A percentile compares a stretch with the other conserved stretches of the same genome.
phyloP scores from a whole-genome alignment of 371 early-diverging fungal species.

The Synchytrium microbalum region DNA sequence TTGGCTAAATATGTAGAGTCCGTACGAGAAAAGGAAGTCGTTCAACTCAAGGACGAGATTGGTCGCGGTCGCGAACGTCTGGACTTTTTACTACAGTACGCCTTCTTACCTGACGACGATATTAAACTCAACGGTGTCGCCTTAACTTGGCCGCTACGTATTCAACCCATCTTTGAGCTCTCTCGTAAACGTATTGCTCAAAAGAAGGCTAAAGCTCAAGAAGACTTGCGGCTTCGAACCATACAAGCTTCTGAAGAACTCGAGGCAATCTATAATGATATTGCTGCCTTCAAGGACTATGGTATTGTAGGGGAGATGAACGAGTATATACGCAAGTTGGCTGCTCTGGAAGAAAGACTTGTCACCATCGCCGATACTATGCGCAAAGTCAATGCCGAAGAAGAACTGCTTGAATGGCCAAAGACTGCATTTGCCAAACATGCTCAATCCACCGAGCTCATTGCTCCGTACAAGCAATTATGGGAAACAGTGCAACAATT shows the following conservation, averaged over 20 bases:
- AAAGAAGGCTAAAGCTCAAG: conserved; percentile 45
- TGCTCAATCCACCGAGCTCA: conserved; percentile 35
- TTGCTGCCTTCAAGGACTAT: conserved; percentile 42
- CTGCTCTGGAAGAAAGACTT: conserved; percentile 35
- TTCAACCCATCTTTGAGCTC: conserved; percentile 45
- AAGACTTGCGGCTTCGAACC: conserved; percentile 43
- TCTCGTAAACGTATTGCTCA: conserved; percentile 41
- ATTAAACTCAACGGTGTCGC: conserved; percentile 47
- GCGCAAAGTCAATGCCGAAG: conserved; percentile 37
- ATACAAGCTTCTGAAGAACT: conserved; percentile 33
- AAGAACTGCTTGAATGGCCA: conserved; percentile 49
- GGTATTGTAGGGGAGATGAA: conserved; percentile 44
- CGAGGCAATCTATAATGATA: conserved; percentile 41
- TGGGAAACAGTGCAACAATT: conserved; percentile 41
- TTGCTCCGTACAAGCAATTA: conserved; percentile 43
- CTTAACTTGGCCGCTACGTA: conserved; percentile 47
- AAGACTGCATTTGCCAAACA: conserved; percentile 39
- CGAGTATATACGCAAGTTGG: conserved; percentile 42
- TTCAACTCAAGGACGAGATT: conserved; percentile 41
- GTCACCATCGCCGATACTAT: conserved; percentile 30
- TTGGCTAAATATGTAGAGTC: conserved; percentile 46
- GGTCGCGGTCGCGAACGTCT: conserved; percentile 39
- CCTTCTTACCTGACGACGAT: conserved; percentile 48
- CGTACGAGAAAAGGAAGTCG: conserved; percentile 35
- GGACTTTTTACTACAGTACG: conserved; percentile 44